Evolutionary conservation across 768 basidiomycete species (phyloP), one percentile per base, ranked within the genome.

Genomic region (Termitomyces sp.): DNA sequence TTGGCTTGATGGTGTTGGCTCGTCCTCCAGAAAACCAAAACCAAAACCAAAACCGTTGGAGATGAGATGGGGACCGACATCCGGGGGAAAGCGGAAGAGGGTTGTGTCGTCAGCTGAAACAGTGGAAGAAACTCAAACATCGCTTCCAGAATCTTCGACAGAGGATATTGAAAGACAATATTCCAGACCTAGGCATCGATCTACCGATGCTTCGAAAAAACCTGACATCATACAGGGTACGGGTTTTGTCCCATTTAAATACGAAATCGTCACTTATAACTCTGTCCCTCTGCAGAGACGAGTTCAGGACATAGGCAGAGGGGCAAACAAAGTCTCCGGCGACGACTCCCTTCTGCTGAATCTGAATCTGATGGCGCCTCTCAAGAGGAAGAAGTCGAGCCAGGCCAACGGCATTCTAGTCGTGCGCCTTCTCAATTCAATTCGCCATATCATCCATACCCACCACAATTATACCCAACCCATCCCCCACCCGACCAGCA

Each of bases 11-110:
- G n/a, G 23, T 8, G 35, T 41, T 33, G 26, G 5, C 4, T 23
- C 30, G 23, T 50, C 54, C 16, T n/a, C 16, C 16, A 53, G n/a
- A 26, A 64, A 59, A 20, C 20, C 26, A 28, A 61, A 63, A 20
- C 20, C 26, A 28, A 61, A 63, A 32, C 23, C 50, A 23, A 36
- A 16, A 7, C 46, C 40, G 7, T 13, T 54, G 50, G 48, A 26
- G 20, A 41, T 33, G 13, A 18, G 18, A 43, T 8, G 44, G 20
- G 20, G 23, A 3, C 14, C 52, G 58, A 33, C 14, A 28, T 23
- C 47, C 13, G 56, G 59, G 13, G 63, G 55, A 48, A 70, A 70
- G 51, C 63, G 69, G 26, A 70, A 70, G 58, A 59, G 70, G n/a
- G 49, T 61, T 1, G 58, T 57, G 8, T 62, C 67, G 16, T 53